These are phyloP conservation scores for Phaeotremella skinneri DNA, from an alignment of 768 basidiomycete species.

Conservation along the genomic window DNA sequence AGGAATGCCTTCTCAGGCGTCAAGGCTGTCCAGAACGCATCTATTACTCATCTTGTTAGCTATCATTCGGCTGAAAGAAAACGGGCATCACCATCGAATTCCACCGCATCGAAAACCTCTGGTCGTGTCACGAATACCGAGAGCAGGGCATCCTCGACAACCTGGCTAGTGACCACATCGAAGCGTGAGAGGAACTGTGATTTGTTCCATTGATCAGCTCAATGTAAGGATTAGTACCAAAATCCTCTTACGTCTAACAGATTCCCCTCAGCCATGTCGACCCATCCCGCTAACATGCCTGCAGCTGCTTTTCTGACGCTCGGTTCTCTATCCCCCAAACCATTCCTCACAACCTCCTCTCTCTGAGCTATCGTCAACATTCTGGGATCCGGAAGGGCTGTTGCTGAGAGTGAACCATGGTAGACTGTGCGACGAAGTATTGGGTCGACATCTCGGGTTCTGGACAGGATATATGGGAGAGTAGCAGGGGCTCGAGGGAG, in stretches of 20 bases:
- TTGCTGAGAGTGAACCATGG: slow-evolving; percentile 61
- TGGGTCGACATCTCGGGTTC: slow-evolving; percentile 76
- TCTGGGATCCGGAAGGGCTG: slow-evolving; percentile 62
- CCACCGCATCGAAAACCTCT: slow-evolving; percentile 66
- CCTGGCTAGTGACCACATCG: slow-evolving; percentile 49
- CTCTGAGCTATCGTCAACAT: slow-evolving; percentile 69
- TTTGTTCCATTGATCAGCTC: slow-evolving; percentile 53
- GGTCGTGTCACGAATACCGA: slow-evolving; percentile 67
- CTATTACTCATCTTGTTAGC: too few species aligned
- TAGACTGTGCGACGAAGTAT: slow-evolving; percentile 73
- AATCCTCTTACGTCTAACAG: slow-evolving; percentile 50
- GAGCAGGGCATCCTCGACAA: slow-evolving; percentile 71
- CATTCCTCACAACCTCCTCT: slow-evolving; percentile 73
- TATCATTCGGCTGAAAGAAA: slow-evolving; percentile 28
- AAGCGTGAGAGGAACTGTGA: slow-evolving; percentile 48
- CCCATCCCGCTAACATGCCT: slow-evolving; percentile 71
- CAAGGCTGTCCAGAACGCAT: slow-evolving; percentile 66
- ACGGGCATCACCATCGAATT: slow-evolving; percentile 71
- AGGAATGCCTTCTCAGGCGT: slow-evolving; percentile 77
- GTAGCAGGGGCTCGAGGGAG: slow-evolving; percentile 62
- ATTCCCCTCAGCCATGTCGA: slow-evolving; percentile 60
- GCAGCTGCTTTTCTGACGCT: slow-evolving; percentile 70
- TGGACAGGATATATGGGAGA: slow-evolving; percentile 65
- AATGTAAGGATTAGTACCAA: slow-evolving; percentile 47
- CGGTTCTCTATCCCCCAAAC: slow-evolving; percentile 79